These are phyloP conservation scores for Cynanchum wilfordii DNA, from an alignment of 257 asterid species.

Conservation along the genomic window DNA sequence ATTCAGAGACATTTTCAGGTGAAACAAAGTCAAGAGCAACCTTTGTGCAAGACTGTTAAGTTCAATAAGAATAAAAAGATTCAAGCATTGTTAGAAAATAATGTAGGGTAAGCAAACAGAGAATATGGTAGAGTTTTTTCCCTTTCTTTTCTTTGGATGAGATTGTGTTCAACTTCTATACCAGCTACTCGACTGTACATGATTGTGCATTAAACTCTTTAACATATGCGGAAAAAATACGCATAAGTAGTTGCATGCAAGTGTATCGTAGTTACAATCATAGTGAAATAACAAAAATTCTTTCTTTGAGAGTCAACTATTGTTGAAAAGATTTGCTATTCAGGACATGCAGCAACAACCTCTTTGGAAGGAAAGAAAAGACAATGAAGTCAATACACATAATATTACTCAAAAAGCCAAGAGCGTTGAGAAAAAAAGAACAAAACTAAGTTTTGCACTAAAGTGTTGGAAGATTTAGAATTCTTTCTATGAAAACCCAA, in stretches of 20 bases:
- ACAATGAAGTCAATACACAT: too few relatives aligned
- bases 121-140: background rate
- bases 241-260: background rate
- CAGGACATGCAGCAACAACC: too few relatives aligned
- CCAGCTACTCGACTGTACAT: background rate
- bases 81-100: conserved; percentile 5
- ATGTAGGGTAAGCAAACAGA: background rate
- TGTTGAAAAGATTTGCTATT: background rate
- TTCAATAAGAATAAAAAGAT: conserved; percentile 10
- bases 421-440: too few relatives aligned
- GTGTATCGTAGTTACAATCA: background rate
- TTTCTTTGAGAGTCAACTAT: background rate
- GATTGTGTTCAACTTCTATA: background rate
- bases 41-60: conserved; percentile 63
- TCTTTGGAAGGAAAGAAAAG: too few relatives aligned
- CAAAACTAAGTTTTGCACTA: too few relatives aligned
- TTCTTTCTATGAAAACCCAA: background rate
- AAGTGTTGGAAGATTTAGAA: background rate
- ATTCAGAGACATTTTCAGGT: conserved; percentile 64
- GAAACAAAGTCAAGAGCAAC: conserved; percentile 80
- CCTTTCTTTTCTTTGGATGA: too few relatives aligned
- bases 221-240: background rate
- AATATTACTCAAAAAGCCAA: too few relatives aligned
- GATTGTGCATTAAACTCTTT: background rate
- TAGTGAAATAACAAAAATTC: background rate